Percentiles rank a stretch among this genome's conserved stretches.
These are phyloP conservation scores for Crithidia acanthocephali DNA, from an alignment of 208 protist species.

Conservation along the genomic window DNA sequence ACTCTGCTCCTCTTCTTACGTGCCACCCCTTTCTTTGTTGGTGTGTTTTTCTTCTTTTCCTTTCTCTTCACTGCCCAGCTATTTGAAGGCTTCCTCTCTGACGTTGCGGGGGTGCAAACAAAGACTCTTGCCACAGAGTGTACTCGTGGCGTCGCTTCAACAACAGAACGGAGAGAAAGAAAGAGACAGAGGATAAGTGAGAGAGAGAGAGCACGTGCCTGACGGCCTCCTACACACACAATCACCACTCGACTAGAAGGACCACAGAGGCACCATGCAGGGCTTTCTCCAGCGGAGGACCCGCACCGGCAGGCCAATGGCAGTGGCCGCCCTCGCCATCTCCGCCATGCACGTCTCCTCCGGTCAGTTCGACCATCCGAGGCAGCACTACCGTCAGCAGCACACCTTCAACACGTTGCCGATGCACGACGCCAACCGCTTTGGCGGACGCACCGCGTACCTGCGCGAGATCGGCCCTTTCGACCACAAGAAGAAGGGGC, in stretches of 20 bases:
- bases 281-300: not conserved
- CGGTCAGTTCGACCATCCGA: slow-evolving; percentile 76
- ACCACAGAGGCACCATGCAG: too few species aligned
- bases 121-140: too few species aligned
- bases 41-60: not conserved
- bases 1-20: too few species aligned
- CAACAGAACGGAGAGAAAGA: too few species aligned
- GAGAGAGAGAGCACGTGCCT: too few species aligned
- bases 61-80: not conserved
- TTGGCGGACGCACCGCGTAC: slow-evolving; percentile 85
- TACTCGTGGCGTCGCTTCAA: too few species aligned
- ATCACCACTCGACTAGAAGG: too few species aligned
- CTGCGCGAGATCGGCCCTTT: slow-evolving; percentile 85
- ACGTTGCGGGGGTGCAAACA: too few species aligned
- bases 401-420: slow-evolving; percentile 90
- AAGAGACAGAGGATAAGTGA: too few species aligned
- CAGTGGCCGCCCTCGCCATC: slow-evolving; percentile 13
- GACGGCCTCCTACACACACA: too few species aligned
- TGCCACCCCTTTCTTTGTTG: too few species aligned
- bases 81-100: too few species aligned
- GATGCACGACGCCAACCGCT: slow-evolving; percentile 85
- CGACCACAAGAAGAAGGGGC: slow-evolving; percentile 73
- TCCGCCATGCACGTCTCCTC: slow-evolving; percentile 45
- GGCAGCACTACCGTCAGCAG: slow-evolving; percentile 61
- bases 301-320: not conserved